Evolutionary conservation across 768 basidiomycete genomes (phyloP).

Genomic region (Pisolithus tinctorius): DNA sequence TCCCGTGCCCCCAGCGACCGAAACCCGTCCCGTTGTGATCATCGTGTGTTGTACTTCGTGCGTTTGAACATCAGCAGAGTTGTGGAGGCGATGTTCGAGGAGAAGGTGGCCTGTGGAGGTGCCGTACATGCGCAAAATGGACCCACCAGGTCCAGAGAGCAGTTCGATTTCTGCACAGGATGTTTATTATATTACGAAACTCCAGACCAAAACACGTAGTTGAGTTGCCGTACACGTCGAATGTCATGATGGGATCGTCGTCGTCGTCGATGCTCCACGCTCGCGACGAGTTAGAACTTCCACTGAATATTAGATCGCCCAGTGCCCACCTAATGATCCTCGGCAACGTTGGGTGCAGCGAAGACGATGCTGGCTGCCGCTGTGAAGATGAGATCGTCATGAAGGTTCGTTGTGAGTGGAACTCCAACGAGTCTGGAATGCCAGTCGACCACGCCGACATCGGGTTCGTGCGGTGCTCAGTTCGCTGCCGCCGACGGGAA

Average conservation of each 20-base stretch:
- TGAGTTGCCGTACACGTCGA: slow-evolving; percentile 44
- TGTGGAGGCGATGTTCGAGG: slow-evolving; percentile 58
- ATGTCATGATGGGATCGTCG: slow-evolving; percentile 32
- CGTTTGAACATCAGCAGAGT: slow-evolving; percentile 33
- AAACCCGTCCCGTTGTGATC: slow-evolving; percentile 33
- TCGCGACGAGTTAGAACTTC: slow-evolving; percentile 21
- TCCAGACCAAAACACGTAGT: slow-evolving; percentile 35
- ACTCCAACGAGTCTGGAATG: slow-evolving; percentile 71
- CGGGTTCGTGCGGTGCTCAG: slow-evolving; percentile 59
- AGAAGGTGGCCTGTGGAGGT: slow-evolving; percentile 53
- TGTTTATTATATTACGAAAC: background rate
- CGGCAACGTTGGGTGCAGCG: slow-evolving; percentile 34
- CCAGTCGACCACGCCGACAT: slow-evolving; percentile 86
- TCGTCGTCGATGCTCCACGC: slow-evolving; percentile 73
- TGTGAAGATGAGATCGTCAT: slow-evolving; percentile 53
- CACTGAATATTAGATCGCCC: background rate
- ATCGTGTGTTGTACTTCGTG: slow-evolving; percentile 52
- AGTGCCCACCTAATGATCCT: slow-evolving; percentile 50
- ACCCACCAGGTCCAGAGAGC: slow-evolving; percentile 69
- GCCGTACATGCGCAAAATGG: slow-evolving; percentile 65
- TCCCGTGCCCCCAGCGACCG: slow-evolving; percentile 21
- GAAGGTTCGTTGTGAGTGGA: slow-evolving; percentile 53
- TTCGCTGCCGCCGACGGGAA: slow-evolving; percentile 17
- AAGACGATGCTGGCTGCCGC: slow-evolving; percentile 73
- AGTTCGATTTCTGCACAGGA: slow-evolving; percentile 51